Percentiles rank a stretch among this genome's conserved stretches.
Evolutionary conservation across 495 filamentous ascomycete genomes (phyloP).

Genomic region (Penicillium fimorum): DNA sequence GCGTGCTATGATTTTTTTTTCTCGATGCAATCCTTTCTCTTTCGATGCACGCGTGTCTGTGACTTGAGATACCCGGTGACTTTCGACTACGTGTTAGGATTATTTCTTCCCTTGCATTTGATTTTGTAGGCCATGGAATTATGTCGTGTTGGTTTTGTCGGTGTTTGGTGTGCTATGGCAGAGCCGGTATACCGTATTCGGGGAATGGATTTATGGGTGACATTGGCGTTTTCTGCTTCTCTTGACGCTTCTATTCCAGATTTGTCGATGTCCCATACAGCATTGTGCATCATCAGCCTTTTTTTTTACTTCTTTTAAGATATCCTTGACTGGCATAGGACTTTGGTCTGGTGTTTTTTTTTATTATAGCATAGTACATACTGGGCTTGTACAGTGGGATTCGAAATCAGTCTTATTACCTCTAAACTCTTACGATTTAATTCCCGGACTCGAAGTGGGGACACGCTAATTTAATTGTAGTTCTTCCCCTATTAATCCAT

Average conservation of each 20-base stretch:
- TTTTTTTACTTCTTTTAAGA: slow-evolving; percentile 13
- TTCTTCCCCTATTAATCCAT: too few relatives aligned
- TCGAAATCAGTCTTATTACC: too few relatives aligned
- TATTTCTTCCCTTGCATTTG: slow-evolving; percentile 25
- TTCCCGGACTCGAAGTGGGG: too few relatives aligned
- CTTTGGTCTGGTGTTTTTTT: neutral
- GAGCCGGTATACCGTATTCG: slow-evolving; percentile 3
- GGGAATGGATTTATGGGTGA: slow-evolving; percentile 5
- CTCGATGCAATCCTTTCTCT: neutral
- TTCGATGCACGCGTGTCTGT: slow-evolving; percentile 22
- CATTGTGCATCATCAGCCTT: slow-evolving; percentile 28
- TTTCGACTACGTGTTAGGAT: slow-evolving; percentile 17
- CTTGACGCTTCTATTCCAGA: slow-evolving; percentile 2
- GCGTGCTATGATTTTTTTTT: slow-evolving; percentile 37
- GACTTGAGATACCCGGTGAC: slow-evolving; percentile 34
- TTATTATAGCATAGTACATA: slow-evolving; percentile 5
- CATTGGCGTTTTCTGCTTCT: slow-evolving; percentile 10
- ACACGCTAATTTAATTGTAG: too few relatives aligned
- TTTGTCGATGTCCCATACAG: slow-evolving; percentile 9
- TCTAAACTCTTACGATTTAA: too few relatives aligned
- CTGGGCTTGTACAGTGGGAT: slow-evolving; percentile 9
- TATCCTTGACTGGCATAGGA: slow-evolving; percentile 9
- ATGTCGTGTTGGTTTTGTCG: slow-evolving; percentile 1
- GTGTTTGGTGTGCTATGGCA: slow-evolving; percentile 8
- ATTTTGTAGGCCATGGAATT: slow-evolving; percentile 1